A percentile compares a stretch with the other conserved stretches of the same genome.
These are phyloP conservation scores for Capronia coronata DNA, from an alignment of 2,329 filamentous ascomycete genomes.

Conservation along the genomic window DNA sequence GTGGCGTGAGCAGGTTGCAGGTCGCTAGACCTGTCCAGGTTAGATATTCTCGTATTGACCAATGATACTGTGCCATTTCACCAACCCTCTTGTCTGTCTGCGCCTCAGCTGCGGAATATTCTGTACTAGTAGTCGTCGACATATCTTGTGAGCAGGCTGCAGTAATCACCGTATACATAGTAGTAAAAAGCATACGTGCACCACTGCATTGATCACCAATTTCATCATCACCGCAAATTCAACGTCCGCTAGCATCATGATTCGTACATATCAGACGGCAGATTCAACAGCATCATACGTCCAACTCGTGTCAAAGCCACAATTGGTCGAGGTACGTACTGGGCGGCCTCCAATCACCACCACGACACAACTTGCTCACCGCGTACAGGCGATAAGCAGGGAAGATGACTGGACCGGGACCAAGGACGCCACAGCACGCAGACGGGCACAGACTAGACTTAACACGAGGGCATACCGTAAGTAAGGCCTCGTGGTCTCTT, in stretches of 20 bases:
- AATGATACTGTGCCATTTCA: neutral
- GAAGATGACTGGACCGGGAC: slow-evolving; percentile 10
- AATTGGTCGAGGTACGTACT: slow-evolving; percentile 6
- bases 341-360: slow-evolving; percentile 1
- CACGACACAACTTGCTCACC: neutral
- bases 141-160: slow-evolving; percentile 10
- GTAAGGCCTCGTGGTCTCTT: neutral
- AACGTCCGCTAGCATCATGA: slow-evolving; percentile 4
- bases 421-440: slow-evolving; percentile 6
- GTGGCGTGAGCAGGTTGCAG: neutral
- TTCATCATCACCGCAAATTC: slow-evolving; percentile 4
- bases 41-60: neutral
- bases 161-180: neutral
- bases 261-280: neutral
- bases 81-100: neutral
- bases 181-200: neutral
- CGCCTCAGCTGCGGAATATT: too few species aligned
- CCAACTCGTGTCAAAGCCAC: slow-evolving; percentile 4
- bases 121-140: too few species aligned
- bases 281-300: slow-evolving; percentile 1
- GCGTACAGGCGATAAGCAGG: slow-evolving; percentile 4
- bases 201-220: slow-evolving; percentile 7
- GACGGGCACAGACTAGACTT: slow-evolving; percentile 7
- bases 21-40: neutral
- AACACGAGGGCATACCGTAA: slow-evolving; percentile 9